Evolutionary conservation across 2,329 filamentous ascomycete genomes (phyloP).

Genomic region (Pseudogymnoascus sp.): DNA sequence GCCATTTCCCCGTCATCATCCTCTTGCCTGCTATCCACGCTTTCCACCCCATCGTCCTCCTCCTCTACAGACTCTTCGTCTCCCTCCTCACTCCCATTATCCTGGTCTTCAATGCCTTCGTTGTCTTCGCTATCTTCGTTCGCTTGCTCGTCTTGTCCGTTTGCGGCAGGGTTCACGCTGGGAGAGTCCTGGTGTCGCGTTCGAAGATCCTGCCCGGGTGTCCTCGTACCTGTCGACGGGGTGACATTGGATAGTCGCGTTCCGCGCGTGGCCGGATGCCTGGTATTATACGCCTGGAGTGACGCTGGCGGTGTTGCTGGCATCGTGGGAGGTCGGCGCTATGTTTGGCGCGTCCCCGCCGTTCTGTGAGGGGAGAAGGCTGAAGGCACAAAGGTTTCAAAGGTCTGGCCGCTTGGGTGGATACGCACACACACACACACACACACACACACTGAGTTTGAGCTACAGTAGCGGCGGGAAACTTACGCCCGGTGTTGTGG

Average conservation of each 20-base stretch:
- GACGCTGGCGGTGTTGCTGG: not conserved
- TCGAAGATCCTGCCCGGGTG: not conserved
- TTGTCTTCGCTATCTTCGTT: slow-evolving; percentile 15
- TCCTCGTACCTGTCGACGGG: not conserved
- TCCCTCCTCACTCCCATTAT: slow-evolving; percentile 13
- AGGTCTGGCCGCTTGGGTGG: not conserved
- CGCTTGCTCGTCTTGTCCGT: slow-evolving; percentile 13
- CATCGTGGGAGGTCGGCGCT: not conserved
- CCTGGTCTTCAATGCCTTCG: slow-evolving; percentile 17
- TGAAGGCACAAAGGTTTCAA: not conserved
- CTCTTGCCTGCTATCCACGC: slow-evolving; percentile 18
- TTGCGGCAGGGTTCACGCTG: slow-evolving; percentile 11
- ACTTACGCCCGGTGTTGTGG: not conserved
- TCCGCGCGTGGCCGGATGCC: not conserved
- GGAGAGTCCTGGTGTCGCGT: not conserved
- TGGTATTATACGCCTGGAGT: slow-evolving; percentile 1
- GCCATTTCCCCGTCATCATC: slow-evolving; percentile 27
- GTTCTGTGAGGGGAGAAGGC: not conserved
- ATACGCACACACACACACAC: not conserved
- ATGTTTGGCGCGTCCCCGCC: not conserved
- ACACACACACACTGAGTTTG: not conserved
- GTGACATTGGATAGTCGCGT: not conserved
- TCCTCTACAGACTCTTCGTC: slow-evolving; percentile 19
- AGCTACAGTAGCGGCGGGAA: not conserved
- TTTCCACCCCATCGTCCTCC: slow-evolving; percentile 14